Evolutionary conservation across 257 asterid species (phyloP).

Genomic region (Solanum paucissectum): DNA sequence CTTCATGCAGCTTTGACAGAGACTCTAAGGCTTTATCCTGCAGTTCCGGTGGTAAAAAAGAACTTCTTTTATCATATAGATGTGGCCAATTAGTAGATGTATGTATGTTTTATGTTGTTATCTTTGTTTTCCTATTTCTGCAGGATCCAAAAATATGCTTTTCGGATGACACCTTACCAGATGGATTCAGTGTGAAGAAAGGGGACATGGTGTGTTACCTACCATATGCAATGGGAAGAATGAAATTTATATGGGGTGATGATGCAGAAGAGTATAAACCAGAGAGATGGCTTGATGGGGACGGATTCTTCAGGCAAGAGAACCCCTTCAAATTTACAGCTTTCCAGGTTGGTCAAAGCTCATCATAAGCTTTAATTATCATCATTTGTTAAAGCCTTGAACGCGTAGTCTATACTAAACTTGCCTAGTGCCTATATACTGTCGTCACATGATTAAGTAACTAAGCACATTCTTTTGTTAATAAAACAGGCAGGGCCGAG

Average conservation of each 20-base stretch:
- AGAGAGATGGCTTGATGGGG: constrained; percentile 46
- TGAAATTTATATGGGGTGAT: constrained; percentile 51
- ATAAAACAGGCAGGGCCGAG: constrained; percentile 44
- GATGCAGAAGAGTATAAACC: constrained; percentile 44
- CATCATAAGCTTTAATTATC: not conserved
- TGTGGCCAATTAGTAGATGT: not conserved
- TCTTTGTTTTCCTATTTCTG: not conserved
- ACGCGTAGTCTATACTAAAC: not conserved
- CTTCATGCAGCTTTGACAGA: constrained; percentile 49
- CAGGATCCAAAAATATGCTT: constrained; percentile 39
- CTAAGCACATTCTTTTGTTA: not conserved
- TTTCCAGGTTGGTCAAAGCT: constrained; percentile 32
- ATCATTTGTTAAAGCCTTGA: not conserved
- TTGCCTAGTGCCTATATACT: not conserved
- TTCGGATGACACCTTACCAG: constrained; percentile 41
- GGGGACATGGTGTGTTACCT: constrained; percentile 41
- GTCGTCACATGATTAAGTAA: not conserved
- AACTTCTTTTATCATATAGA: not conserved
- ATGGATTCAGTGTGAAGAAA: constrained; percentile 43
- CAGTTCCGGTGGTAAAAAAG: constrained; percentile 36
- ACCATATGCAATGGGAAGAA: constrained; percentile 65
- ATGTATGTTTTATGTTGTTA: not conserved
- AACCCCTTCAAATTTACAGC: constrained; percentile 52
- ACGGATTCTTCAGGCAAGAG: constrained; percentile 30
- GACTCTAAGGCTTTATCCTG: constrained; percentile 49